These are phyloP conservation scores for Nitzschia putrida DNA, from an alignment of 108 stramenopile genomes.

Conservation along the genomic window DNA sequence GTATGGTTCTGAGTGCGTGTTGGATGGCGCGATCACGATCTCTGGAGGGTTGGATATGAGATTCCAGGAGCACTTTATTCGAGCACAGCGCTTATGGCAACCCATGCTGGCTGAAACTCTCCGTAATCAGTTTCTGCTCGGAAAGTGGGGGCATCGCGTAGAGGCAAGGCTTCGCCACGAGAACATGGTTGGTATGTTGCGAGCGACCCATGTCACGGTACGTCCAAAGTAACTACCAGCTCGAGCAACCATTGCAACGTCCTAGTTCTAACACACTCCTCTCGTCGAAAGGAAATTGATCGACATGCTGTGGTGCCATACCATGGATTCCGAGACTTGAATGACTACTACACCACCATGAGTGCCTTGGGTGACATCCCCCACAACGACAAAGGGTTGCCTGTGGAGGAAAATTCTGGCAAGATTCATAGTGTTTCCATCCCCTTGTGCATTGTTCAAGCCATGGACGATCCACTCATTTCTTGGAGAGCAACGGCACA, in stretches of 20 bases:
- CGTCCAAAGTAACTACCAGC: constrained; percentile 7
- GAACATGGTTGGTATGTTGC: constrained; percentile 56
- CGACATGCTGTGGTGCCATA: constrained; percentile 71
- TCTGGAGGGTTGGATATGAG: constrained; percentile 87
- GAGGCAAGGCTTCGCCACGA: constrained; percentile 51
- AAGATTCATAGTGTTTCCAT: constrained; percentile 65
- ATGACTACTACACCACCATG: constrained; percentile 84
- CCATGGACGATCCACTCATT: constrained; percentile 78
- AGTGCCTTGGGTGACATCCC: constrained; percentile 74
- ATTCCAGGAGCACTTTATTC: constrained; percentile 54
- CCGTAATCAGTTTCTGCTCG: constrained; percentile 62
- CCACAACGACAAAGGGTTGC: constrained; percentile 24
- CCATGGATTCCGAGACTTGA: constrained; percentile 68
- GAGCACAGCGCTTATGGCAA: constrained; percentile 87
- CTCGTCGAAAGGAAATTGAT: constrained; percentile 61
- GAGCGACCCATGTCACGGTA: constrained; percentile 68
- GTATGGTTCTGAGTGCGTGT: constrained; percentile 58
- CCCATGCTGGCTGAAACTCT: constrained; percentile 78
- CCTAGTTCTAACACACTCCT: neutral
- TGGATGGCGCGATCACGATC: constrained; percentile 78
- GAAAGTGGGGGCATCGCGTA: constrained; percentile 71
- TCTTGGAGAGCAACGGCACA: constrained; percentile 65
- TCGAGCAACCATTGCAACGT: neutral
- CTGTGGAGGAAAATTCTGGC: constrained; percentile 30
- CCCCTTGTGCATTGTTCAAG: constrained; percentile 73